Percentiles rank a stretch among this genome's conserved stretches.
These are phyloP conservation scores for Pleurotus djamor DNA, from an alignment of 768 basidiomycete genomes.

Conservation along the genomic window DNA sequence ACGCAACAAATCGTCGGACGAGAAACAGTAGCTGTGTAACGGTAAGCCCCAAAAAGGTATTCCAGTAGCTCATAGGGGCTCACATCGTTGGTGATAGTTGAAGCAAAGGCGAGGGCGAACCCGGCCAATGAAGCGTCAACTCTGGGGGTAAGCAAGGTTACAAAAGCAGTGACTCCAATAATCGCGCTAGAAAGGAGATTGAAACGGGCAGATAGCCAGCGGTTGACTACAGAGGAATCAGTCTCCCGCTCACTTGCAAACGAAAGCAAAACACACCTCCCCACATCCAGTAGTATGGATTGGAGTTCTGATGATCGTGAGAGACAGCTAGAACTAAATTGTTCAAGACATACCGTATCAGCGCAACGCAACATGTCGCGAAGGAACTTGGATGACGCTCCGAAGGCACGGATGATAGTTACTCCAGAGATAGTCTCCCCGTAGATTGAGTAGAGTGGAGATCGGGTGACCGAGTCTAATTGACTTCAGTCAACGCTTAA, in stretches of 20 bases:
- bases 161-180: conserved; percentile 68
- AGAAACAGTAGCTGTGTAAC: conserved; percentile 48
- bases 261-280: conserved; percentile 45
- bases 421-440: conserved; percentile 67
- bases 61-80: background rate
- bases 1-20: conserved; percentile 79
- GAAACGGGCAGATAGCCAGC: conserved; percentile 90
- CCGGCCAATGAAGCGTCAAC: conserved; percentile 84
- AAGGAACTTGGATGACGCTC: conserved; percentile 83
- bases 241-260: too few species aligned
- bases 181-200: conserved; percentile 74
- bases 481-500: conserved; percentile 1
- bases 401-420: conserved; percentile 78
- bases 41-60: background rate
- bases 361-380: conserved; percentile 82
- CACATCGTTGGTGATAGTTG: conserved; percentile 64
- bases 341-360: conserved; percentile 58
- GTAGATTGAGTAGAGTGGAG: conserved; percentile 45
- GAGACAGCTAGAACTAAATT: background rate
- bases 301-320: conserved; percentile 38
- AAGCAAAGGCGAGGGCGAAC: conserved; percentile 84
- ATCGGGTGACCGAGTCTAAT: conserved; percentile 46
- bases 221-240: conserved; percentile 55
- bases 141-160: conserved; percentile 63
- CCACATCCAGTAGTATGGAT: conserved; percentile 92